phyloP scores from a whole-genome alignment of 2,329 filamentous ascomycete species.

The Apiospora aurea region DNA sequence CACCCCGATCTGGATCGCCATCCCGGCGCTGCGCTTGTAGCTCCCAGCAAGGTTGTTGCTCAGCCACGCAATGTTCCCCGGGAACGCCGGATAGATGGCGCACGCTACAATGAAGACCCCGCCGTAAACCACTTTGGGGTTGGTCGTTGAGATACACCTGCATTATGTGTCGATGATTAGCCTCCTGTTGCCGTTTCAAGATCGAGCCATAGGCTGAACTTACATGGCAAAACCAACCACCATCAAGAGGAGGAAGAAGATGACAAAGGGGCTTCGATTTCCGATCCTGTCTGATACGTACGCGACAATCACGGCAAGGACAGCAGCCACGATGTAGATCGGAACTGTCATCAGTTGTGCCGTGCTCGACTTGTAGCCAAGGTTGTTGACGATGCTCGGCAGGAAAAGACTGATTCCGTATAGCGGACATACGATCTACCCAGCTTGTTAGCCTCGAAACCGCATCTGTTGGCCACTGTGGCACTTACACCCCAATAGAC shows the following conservation, averaged over 20 bases:
- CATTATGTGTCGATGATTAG: conserved; percentile 39
- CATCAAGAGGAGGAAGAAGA: conserved; percentile 60
- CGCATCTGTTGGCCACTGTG: conserved; percentile 35
- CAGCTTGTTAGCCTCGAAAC: conserved; percentile 39
- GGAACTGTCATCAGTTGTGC: conserved; percentile 70
- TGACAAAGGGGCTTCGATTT: conserved; percentile 62
- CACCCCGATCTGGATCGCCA: conserved; percentile 69
- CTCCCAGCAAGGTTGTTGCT: conserved; percentile 76
- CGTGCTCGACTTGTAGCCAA: conserved; percentile 63
- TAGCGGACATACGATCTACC: conserved; percentile 58
- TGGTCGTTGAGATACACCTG: conserved; percentile 64
- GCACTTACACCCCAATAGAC: conserved; percentile 47
- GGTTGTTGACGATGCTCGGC: conserved; percentile 67
- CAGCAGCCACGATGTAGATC: conserved; percentile 69
- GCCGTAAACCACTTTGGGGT: conserved; percentile 71
- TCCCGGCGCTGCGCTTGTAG: conserved; percentile 70
- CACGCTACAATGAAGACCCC: conserved; percentile 79
- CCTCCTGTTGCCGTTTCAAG: conserved; percentile 21
- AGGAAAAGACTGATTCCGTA: conserved; percentile 66
- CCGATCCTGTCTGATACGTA: conserved; percentile 62
- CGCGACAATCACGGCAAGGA: conserved; percentile 60
- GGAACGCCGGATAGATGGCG: conserved; percentile 80
- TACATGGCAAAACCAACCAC: conserved; percentile 64
- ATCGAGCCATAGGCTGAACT: conserved; percentile 28
- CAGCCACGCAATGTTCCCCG: conserved; percentile 81